These are phyloP conservation scores for Henningerozyma blattae DNA, from an alignment of 805 yeast genomes.

Conservation along the genomic window DNA sequence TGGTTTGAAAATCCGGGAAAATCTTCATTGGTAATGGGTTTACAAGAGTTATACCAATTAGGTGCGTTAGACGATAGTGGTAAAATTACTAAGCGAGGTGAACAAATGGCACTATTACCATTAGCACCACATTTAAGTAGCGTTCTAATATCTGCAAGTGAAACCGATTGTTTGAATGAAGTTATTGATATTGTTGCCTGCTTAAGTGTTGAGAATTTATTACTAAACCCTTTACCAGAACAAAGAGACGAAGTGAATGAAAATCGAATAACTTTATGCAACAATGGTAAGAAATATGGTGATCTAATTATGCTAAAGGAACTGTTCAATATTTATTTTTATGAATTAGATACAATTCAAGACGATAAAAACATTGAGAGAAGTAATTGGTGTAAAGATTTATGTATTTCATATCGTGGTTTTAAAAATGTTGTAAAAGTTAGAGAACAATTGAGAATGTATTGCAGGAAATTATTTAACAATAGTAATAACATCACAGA, in stretches of 20 bases:
- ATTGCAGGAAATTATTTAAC: constrained; percentile 11
- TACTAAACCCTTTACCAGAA: constrained; percentile 71
- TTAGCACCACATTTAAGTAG: constrained; percentile 87
- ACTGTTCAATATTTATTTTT: constrained; percentile 42
- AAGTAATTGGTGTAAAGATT: constrained; percentile 72
- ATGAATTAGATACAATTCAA: constrained; percentile 6
- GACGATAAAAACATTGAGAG: constrained; percentile 39
- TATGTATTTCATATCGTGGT: constrained; percentile 67
- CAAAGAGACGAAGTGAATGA: constrained; percentile 76
- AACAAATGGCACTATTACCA: constrained; percentile 78
- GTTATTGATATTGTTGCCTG: constrained; percentile 89
- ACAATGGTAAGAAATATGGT: constrained; percentile 63
- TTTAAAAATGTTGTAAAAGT: constrained; percentile 68
- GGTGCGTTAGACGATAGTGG: constrained; percentile 74
- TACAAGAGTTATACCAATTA: constrained; percentile 64
- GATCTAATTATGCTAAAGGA: constrained; percentile 79
- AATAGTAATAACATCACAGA: not conserved
- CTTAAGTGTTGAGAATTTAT: constrained; percentile 79
- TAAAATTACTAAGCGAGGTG: constrained; percentile 66
- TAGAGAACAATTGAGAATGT: constrained; percentile 47
- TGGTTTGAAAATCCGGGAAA: constrained; percentile 91
- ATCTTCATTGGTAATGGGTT: constrained; percentile 62
- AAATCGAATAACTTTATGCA: constrained; percentile 55
- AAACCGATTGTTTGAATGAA: constrained; percentile 39
- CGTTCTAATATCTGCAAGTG: constrained; percentile 63